Evolutionary conservation across 164 flowering plant species (phyloP).

Genomic region (Vitis riparia): DNA sequence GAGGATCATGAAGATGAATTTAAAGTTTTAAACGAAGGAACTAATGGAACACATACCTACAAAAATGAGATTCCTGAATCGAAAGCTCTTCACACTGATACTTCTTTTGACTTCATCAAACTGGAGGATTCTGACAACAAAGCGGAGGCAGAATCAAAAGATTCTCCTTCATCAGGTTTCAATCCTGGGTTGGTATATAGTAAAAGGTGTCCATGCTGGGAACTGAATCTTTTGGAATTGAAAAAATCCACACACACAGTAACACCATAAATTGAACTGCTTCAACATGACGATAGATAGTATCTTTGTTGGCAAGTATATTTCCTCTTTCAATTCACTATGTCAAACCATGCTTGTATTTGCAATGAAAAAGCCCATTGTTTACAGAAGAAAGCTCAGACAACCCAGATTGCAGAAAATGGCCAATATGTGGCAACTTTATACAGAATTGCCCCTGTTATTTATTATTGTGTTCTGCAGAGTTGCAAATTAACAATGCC

Average conservation of each 20-base stretch:
- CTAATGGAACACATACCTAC: neutral
- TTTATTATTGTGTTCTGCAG: no score
- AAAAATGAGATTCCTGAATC: conserved; percentile 12
- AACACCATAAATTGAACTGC: neutral
- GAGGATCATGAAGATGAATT: conserved; percentile 14
- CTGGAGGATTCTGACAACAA: conserved; percentile 1
- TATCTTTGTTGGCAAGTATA: neutral
- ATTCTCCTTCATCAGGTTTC: conserved; percentile 4
- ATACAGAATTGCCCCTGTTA: no score
- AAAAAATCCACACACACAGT: no score
- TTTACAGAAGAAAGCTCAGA: no score
- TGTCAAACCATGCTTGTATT: neutral
- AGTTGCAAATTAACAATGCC: no score
- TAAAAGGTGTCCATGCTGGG: no score
- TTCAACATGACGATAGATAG: neutral
- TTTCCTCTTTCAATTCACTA: neutral
- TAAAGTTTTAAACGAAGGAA: conserved; percentile 11
- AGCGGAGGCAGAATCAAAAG: conserved; percentile 3
- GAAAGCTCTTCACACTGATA: conserved; percentile 2
- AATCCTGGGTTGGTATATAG: neutral
- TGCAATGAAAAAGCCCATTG: no score
- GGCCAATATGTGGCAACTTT: no score
- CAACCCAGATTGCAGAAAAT: no score
- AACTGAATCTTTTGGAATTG: no score
- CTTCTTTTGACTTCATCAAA: conserved; percentile 5